These are phyloP conservation scores for Marchantia paleacea DNA, from an alignment of 225 moss, liverwort and hornwort species.

Conservation along the genomic window DNA sequence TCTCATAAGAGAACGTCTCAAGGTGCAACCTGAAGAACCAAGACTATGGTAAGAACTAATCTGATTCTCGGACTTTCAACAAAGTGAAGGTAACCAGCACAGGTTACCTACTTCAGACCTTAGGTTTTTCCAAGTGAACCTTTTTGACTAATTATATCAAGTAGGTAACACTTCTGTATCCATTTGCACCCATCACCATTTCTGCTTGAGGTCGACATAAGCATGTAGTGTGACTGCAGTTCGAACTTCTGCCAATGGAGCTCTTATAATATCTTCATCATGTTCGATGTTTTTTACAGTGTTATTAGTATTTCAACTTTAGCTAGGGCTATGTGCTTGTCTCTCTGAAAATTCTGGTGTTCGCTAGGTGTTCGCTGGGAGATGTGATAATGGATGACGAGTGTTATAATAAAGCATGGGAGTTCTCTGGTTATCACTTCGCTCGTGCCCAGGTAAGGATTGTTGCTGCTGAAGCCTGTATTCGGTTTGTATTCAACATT, in stretches of 20 bases:
- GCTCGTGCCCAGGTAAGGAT: conserved; percentile 81
- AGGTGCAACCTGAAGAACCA: conserved; percentile 76
- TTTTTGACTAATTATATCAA: too few species aligned
- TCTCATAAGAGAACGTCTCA: conserved; percentile 75
- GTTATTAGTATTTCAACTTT: background rate
- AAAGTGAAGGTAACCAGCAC: background rate
- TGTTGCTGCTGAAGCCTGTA: background rate
- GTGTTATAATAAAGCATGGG: conserved; percentile 88
- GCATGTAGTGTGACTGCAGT: background rate
- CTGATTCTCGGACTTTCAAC: background rate
- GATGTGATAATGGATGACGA: conserved; percentile 87
- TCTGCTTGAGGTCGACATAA: background rate
- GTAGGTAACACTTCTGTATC: too few species aligned
- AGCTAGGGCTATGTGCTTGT: background rate
- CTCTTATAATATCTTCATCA: background rate
- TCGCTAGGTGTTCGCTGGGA: conserved; percentile 82
- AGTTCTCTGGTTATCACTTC: conserved; percentile 72
- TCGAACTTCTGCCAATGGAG: background rate
- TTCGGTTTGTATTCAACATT: background rate
- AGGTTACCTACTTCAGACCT: too few species aligned
- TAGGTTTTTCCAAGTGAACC: too few species aligned
- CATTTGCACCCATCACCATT: background rate
- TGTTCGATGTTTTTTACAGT: background rate
- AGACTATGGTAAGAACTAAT: conserved; percentile 69
- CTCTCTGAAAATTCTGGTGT: background rate